Conservation (phyloP, 78 protist species). For the Ministeria vibrans region DNA sequence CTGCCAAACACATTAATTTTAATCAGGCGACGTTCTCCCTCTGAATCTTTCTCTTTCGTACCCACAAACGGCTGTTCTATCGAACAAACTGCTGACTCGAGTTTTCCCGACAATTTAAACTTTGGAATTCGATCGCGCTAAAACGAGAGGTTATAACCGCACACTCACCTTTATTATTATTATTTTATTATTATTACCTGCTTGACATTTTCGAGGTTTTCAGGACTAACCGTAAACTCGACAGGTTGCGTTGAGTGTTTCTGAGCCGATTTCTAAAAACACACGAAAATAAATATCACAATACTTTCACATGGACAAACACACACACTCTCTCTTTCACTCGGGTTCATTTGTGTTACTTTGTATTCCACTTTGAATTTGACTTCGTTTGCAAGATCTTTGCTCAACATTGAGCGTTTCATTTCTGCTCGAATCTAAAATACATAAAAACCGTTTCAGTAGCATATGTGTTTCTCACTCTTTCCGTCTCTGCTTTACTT, state of each 20-base stretch:
- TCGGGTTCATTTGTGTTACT: conserved; percentile 9
- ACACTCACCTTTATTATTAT: neutral
- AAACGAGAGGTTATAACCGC: neutral
- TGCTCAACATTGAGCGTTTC: conserved; percentile 50
- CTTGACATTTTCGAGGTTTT: conserved; percentile 43
- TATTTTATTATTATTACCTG: conserved; percentile 19
- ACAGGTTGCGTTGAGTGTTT: neutral
- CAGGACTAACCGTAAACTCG: conserved; percentile 50
- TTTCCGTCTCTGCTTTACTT: too few species aligned
- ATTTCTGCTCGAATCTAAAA: conserved; percentile 32
- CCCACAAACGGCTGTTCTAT: conserved; percentile 56
- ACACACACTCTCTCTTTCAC: neutral
- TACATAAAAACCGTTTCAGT: too few species aligned
- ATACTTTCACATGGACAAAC: neutral
- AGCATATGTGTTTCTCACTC: too few species aligned
- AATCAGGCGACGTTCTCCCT: too few species aligned
- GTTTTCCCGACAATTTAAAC: conserved; percentile 62
- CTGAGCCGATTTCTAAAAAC: neutral
- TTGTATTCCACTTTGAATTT: conserved; percentile 62
- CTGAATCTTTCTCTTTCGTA: neutral
- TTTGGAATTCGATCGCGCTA: conserved; percentile 35
- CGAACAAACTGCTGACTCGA: conserved; percentile 43
- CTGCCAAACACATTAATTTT: conserved; percentile 17
- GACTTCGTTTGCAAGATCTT: conserved; percentile 37
- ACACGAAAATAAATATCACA: neutral